These are phyloP conservation scores for Heimioporus sp. DNA, from an alignment of 768 basidiomycete genomes.

Conservation along the genomic window DNA sequence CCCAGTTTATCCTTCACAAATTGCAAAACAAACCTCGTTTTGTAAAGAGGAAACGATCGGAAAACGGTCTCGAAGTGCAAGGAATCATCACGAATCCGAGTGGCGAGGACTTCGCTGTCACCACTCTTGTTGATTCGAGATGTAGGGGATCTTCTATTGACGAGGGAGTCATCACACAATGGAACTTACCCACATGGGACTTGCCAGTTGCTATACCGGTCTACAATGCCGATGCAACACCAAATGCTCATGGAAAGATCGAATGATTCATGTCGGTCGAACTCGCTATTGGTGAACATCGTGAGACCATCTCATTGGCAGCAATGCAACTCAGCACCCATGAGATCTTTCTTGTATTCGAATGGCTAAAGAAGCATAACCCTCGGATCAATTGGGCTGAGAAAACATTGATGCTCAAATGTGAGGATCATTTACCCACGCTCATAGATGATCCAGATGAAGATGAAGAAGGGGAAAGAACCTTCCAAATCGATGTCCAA, in stretches of 20 bases:
- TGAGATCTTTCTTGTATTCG: not conserved
- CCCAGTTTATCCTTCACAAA: too few relatives aligned
- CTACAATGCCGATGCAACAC: conserved; percentile 11
- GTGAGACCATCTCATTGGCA: not conserved
- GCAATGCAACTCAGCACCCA: not conserved
- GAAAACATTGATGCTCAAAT: not conserved
- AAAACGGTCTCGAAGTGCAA: too few relatives aligned
- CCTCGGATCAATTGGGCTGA: not conserved
- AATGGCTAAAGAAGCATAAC: not conserved
- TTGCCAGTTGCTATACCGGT: conserved; percentile 16
- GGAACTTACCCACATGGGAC: too few relatives aligned
- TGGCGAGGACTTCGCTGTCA: too few relatives aligned
- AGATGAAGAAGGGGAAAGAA: not conserved
- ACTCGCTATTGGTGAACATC: not conserved
- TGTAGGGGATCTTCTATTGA: not conserved
- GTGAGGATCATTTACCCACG: not conserved
- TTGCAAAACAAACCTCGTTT: too few relatives aligned
- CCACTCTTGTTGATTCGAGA: not conserved
- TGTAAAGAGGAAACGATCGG: too few relatives aligned
- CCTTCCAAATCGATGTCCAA: not conserved
- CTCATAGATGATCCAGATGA: not conserved
- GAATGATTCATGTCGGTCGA: not conserved
- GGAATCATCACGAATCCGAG: too few relatives aligned
- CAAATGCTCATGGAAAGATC: not conserved
- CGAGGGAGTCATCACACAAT: too few relatives aligned